phyloP scores from a whole-genome alignment of 768 basidiomycete species.

The Nidularia sp. region DNA sequence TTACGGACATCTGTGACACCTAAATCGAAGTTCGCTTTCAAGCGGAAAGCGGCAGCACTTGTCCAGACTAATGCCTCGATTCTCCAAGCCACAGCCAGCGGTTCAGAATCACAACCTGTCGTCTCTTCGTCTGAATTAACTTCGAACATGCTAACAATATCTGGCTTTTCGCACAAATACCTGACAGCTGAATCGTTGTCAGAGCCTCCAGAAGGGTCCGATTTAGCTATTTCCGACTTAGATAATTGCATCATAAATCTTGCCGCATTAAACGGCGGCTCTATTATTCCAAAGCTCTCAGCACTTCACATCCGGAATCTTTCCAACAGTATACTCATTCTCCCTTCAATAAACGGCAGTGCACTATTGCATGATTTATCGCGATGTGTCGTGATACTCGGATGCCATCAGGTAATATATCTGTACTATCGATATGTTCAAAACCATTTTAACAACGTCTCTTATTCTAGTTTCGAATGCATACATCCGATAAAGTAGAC shows the following conservation, averaged over 20 bases:
- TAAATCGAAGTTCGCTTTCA: constrained; percentile 67
- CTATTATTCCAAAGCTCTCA: constrained; percentile 27
- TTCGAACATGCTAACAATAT: constrained; percentile 35
- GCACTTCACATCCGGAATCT: constrained; percentile 66
- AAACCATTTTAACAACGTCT: not conserved
- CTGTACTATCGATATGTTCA: not conserved
- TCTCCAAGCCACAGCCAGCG: no score
- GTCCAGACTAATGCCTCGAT: no score
- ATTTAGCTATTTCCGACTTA: constrained; percentile 66
- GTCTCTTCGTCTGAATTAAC: not conserved
- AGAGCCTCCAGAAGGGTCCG: constrained; percentile 30
- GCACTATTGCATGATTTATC: constrained; percentile 64
- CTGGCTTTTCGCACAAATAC: constrained; percentile 39
- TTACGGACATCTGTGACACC: constrained; percentile 39
- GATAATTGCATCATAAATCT: constrained; percentile 71
- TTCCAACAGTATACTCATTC: constrained; percentile 55
- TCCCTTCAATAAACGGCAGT: constrained; percentile 67
- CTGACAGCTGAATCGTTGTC: constrained; percentile 41
- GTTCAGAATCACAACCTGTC: no score
- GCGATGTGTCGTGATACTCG: constrained; percentile 62
- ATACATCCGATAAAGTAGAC: constrained; percentile 59
- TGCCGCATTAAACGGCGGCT: not conserved
- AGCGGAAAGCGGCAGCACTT: constrained; percentile 26
- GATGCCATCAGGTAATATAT: constrained; percentile 72
- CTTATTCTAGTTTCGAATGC: constrained; percentile 75